phyloP scores from a whole-genome alignment of 2,329 filamentous ascomycete species.

The Fusarium tanahbumbuense region DNA sequence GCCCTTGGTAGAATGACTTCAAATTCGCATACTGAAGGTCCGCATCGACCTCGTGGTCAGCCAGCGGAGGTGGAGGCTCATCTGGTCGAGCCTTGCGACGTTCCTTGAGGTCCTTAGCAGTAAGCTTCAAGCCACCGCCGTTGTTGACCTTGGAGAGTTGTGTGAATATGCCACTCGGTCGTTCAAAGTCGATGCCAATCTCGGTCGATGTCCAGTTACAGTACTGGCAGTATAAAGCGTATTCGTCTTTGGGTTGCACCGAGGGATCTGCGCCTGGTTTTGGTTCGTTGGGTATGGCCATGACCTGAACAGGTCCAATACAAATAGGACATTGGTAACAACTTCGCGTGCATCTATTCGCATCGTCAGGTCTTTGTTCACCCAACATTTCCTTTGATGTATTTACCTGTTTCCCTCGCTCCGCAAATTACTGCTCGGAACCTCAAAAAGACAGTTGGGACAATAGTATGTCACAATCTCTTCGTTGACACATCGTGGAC shows the following conservation, averaged over 20 bases:
- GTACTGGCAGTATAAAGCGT: slow-evolving; percentile 86
- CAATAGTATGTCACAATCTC: slow-evolving; percentile 97
- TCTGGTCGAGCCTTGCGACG: slow-evolving; percentile 61
- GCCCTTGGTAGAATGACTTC: slow-evolving; percentile 82
- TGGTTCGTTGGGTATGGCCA: slow-evolving; percentile 66
- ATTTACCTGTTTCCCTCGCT: slow-evolving; percentile 89
- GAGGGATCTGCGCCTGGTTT: slow-evolving; percentile 57
- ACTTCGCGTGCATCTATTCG: slow-evolving; percentile 82
- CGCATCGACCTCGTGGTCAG: slow-evolving; percentile 64
- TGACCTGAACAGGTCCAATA: slow-evolving; percentile 81
- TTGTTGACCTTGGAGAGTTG: slow-evolving; percentile 81
- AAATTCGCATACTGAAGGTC: slow-evolving; percentile 81
- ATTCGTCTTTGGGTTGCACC: slow-evolving; percentile 63
- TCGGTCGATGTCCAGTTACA: slow-evolving; percentile 94
- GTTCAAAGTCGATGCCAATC: slow-evolving; percentile 89
- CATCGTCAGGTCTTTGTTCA: slow-evolving; percentile 34
- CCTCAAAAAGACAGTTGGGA: slow-evolving; percentile 94
- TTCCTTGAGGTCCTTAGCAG: slow-evolving; percentile 63
- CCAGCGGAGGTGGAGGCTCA: slow-evolving; percentile 51
- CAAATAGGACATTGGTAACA: slow-evolving; percentile 97
- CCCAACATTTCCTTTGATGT: not conserved
- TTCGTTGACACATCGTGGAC: slow-evolving; percentile 89
- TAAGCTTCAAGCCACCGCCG: slow-evolving; percentile 64
- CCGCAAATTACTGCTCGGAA: slow-evolving; percentile 91
- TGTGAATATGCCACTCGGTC: slow-evolving; percentile 84